Evolutionary conservation across 352 stramenopile species (phyloP).

Genomic region (Globisporangium carolinianum): DNA sequence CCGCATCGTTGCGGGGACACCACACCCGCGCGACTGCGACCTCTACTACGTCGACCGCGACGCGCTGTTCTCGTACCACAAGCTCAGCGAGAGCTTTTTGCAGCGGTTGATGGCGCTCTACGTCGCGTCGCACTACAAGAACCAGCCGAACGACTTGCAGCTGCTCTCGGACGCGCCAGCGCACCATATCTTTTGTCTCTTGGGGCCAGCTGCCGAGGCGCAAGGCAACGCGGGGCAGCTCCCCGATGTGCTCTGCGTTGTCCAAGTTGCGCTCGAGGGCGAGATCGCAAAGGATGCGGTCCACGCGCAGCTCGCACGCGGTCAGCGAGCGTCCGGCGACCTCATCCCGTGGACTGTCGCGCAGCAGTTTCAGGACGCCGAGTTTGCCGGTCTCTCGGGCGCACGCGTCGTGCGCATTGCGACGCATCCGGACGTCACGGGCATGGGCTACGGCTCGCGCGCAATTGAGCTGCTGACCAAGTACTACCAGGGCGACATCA

Average conservation of each 20-base stretch:
- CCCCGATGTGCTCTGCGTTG: constrained; percentile 97
- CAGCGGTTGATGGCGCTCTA: constrained; percentile 95
- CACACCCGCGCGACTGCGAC: constrained; percentile 95
- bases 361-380: constrained; percentile 99
- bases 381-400: constrained; percentile 96
- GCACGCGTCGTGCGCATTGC: constrained; percentile 97
- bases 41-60: constrained; percentile 99
- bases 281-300: constrained; percentile 96
- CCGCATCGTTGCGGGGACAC: constrained; percentile 90
- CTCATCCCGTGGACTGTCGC: constrained; percentile 99
- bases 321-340: constrained; percentile 96
- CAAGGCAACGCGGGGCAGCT: constrained; percentile 87
- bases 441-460: constrained; percentile 97
- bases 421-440: constrained; percentile 94
- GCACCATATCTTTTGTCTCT: constrained; percentile 97
- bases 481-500: constrained; percentile 98
- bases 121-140: constrained; percentile 99
- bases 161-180: constrained; percentile 97
- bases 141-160: constrained; percentile 99
- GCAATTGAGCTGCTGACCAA: constrained; percentile 94
- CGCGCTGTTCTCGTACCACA: constrained; percentile 99
- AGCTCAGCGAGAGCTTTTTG: constrained; percentile 95
- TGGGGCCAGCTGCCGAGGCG: constrained; percentile 92
- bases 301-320: constrained; percentile 90
- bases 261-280: constrained; percentile 97